A percentile compares a stretch with the other conserved stretches of the same genome.
These are phyloP conservation scores for Periconia sp. DNA, from an alignment of 2,329 filamentous ascomycete genomes.

Conservation along the genomic window DNA sequence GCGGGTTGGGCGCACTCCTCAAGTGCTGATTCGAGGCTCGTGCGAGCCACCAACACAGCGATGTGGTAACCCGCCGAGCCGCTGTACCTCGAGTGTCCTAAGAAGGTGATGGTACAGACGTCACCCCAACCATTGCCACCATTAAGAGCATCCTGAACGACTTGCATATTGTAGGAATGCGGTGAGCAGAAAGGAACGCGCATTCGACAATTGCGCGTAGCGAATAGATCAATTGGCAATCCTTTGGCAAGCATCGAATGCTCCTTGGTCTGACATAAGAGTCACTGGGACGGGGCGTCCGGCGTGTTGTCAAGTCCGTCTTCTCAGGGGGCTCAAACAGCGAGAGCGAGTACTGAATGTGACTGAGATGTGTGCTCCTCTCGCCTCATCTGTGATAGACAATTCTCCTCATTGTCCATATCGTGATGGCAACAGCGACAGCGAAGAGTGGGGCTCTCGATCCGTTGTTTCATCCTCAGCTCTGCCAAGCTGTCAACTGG, in stretches of 20 bases:
- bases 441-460: neutral
- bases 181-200: neutral
- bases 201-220: no score
- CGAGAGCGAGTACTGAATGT: neutral
- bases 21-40: neutral
- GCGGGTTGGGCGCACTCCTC: neutral
- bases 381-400: neutral
- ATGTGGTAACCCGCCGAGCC: neutral
- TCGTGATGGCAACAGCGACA: neutral
- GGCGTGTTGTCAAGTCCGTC: neutral
- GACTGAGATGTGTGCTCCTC: no score
- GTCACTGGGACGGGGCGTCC: no score
- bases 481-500: constrained; percentile 5
- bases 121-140: no score
- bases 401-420: no score
- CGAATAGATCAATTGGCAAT: no score
- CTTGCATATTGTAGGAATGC: neutral
- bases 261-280: no score
- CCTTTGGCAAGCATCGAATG: no score
- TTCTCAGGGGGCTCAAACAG: neutral
- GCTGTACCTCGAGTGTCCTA: neutral
- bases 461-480: neutral
- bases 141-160: neutral
- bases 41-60: neutral
- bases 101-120: neutral